Evolutionary conservation across 2,329 filamentous ascomycete species (phyloP).

Genomic region (Neopestalotiopsis rosae): DNA sequence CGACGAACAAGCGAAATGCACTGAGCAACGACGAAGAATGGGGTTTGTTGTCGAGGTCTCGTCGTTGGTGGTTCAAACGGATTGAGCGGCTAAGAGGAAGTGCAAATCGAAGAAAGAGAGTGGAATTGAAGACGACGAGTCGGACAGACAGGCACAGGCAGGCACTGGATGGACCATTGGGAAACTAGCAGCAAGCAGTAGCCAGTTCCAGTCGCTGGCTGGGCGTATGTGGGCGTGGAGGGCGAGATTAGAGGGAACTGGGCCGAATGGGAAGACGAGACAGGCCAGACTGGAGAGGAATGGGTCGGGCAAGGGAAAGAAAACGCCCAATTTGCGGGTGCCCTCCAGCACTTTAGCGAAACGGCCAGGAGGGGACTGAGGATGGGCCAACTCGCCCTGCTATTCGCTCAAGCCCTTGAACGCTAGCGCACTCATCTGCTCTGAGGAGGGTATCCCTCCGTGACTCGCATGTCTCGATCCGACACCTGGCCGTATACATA

Average conservation of each 20-base stretch:
- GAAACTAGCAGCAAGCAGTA: neutral
- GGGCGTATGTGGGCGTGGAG: neutral
- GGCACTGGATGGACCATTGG: neutral
- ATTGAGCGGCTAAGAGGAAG: neutral
- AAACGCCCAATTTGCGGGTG: constrained; percentile 28
- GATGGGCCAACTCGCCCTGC: constrained; percentile 18
- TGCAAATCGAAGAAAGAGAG: neutral
- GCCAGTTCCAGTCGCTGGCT: neutral
- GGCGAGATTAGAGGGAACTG: neutral
- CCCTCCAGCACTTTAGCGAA: constrained; percentile 24
- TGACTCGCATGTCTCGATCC: neutral
- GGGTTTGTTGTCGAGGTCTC: constrained; percentile 12
- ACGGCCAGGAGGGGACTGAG: constrained; percentile 18
- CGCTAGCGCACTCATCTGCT: constrained; percentile 6
- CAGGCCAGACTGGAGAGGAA: constrained; percentile 5
- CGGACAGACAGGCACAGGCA: neutral
- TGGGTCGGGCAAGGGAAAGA: constrained; percentile 22
- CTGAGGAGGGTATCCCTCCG: constrained; percentile 3
- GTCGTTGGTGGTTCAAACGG: neutral
- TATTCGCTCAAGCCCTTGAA: constrained; percentile 21
- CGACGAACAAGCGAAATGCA: neutral
- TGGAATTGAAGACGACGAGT: neutral
- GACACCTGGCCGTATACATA: constrained; percentile 4
- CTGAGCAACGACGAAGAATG: neutral
- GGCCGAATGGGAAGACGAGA: neutral